phyloP scores from a whole-genome alignment of 2,329 filamentous ascomycete species.

The Fusarium sp. region DNA sequence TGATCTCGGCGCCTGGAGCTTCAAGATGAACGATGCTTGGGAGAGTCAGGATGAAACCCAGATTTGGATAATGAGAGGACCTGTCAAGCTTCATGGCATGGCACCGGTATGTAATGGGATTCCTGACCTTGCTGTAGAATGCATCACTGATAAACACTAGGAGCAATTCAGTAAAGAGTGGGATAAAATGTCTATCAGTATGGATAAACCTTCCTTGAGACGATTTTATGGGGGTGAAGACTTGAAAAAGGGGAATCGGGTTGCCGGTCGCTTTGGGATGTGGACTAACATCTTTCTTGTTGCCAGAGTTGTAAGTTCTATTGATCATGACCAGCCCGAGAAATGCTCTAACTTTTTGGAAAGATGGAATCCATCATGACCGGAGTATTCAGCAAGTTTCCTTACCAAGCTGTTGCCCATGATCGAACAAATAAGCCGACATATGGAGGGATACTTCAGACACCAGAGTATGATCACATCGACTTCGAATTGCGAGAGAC shows the following conservation, averaged over 20 bases:
- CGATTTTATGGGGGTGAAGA: constrained; percentile 19
- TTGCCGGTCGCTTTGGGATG: constrained; percentile 43
- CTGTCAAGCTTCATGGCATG: constrained; percentile 33
- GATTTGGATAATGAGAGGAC: constrained; percentile 32
- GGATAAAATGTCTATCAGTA: constrained; percentile 30
- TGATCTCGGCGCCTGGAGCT: constrained; percentile 42
- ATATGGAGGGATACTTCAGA: constrained; percentile 38
- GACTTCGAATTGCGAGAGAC: constrained; percentile 38
- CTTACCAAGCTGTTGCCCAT: constrained; percentile 16
- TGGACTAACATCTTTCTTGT: constrained; percentile 46
- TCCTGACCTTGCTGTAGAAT: not conserved
- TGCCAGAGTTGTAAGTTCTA: constrained; percentile 39
- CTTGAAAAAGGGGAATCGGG: not conserved
- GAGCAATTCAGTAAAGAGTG: constrained; percentile 42
- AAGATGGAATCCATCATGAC: constrained; percentile 45
- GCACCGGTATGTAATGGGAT: constrained; percentile 36
- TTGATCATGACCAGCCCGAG: not conserved
- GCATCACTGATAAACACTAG: constrained; percentile 26
- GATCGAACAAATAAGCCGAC: constrained; percentile 3
- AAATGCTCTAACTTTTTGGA: constrained; percentile 17
- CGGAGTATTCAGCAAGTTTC: constrained; percentile 9
- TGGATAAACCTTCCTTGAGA: not conserved
- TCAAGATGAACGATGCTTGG: constrained; percentile 34
- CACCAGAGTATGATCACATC: not conserved
- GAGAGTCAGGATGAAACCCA: not conserved